Percentiles rank a stretch among this genome's conserved stretches.
These are phyloP conservation scores for Sporothrix euskadiensis DNA, from an alignment of 2,329 filamentous ascomycete genomes.

Conservation along the genomic window DNA sequence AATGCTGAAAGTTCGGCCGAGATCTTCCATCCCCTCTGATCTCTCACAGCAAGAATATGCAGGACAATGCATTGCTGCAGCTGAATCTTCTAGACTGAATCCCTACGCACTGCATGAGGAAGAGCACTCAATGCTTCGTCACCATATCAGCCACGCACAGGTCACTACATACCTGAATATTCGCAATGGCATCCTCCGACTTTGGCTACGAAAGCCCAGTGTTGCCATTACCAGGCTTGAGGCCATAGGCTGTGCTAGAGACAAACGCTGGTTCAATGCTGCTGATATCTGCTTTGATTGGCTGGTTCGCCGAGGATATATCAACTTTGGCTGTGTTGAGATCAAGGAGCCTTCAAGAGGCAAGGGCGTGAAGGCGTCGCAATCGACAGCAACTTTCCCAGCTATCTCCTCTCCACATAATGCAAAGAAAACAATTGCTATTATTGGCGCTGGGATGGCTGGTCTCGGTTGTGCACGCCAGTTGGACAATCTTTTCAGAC, in stretches of 20 bases:
- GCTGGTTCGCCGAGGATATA: conserved; percentile 86
- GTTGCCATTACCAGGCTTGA: conserved; percentile 79
- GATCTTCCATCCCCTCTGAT: conserved; percentile 78
- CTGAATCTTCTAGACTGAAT: conserved; percentile 84
- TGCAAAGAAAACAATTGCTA: conserved; percentile 70
- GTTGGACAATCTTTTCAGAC: conserved; percentile 78
- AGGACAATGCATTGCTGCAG: conserved; percentile 85
- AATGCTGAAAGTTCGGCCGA: conserved; percentile 63
- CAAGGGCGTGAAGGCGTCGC: conserved; percentile 36
- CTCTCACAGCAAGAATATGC: conserved; percentile 77
- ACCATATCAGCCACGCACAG: conserved; percentile 82
- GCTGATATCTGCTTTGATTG: conserved; percentile 89
- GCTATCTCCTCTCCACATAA: conserved; percentile 23
- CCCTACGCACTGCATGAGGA: conserved; percentile 84
- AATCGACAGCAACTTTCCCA: neutral
- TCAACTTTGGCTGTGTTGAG: conserved; percentile 92
- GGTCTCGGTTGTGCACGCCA: conserved; percentile 91
- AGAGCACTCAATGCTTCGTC: conserved; percentile 77
- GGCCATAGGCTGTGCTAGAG: conserved; percentile 85
- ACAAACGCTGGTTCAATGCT: conserved; percentile 83
- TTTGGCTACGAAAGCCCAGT: conserved; percentile 87
- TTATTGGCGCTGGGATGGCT: conserved; percentile 93
- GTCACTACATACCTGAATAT: conserved; percentile 96
- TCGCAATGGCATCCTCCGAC: conserved; percentile 84
- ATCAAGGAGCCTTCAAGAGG: conserved; percentile 35